Percentiles rank a stretch among this genome's conserved stretches.
Evolutionary conservation across 2,329 filamentous ascomycete genomes (phyloP).

Genomic region (Claviceps pazoutovae): DNA sequence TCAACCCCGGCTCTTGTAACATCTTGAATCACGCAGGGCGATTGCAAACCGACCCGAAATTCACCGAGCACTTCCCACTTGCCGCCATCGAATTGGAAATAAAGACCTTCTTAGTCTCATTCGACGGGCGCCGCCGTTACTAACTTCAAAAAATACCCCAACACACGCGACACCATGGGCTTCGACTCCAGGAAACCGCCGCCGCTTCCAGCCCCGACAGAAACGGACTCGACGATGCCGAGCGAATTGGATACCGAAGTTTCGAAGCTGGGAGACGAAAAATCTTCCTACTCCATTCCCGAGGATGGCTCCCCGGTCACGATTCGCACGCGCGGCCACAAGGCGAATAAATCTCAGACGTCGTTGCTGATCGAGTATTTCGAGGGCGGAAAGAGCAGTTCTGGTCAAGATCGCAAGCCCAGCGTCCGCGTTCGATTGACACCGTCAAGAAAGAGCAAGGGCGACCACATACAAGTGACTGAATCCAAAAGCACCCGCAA

Average conservation of each 20-base stretch:
- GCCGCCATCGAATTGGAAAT: background rate
- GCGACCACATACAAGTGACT: constrained; percentile 76
- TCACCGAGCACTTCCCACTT: background rate
- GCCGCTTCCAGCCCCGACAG: constrained; percentile 67
- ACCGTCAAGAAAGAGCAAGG: constrained; percentile 54
- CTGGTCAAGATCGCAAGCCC: constrained; percentile 53
- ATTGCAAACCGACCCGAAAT: background rate
- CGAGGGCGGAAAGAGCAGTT: constrained; percentile 56
- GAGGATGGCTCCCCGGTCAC: constrained; percentile 86
- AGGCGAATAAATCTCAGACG: constrained; percentile 58
- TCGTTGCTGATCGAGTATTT: constrained; percentile 92
- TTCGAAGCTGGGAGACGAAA: constrained; percentile 53
- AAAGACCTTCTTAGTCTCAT: background rate
- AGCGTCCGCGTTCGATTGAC: constrained; percentile 72
- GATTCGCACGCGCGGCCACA: constrained; percentile 61
- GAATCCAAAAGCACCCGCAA: constrained; percentile 63
- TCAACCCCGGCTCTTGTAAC: constrained; percentile 7
- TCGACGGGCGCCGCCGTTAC: background rate
- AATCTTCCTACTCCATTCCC: constrained; percentile 65
- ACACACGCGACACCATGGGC: constrained; percentile 33
- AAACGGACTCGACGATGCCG: constrained; percentile 51
- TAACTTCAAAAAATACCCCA: constrained; percentile 6
- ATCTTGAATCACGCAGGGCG: constrained; percentile 1
- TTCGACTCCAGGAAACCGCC: constrained; percentile 42
- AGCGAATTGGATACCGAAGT: constrained; percentile 51